Conservation (phyloP, 2,329 filamentous ascomycete species). For the Hypomyces perniciosus region DNA sequence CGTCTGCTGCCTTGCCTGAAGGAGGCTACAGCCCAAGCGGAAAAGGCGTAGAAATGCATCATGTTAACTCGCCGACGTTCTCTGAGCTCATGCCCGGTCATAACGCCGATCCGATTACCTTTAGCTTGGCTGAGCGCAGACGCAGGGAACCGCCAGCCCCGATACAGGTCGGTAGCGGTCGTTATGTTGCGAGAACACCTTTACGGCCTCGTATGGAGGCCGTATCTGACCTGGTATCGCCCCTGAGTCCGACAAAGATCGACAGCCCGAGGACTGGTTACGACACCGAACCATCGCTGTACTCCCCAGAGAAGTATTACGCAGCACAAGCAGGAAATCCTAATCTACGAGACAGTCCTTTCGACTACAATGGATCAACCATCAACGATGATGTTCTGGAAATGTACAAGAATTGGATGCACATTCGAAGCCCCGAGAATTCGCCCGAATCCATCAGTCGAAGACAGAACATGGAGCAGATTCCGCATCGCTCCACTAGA, state of each 20-base stretch:
- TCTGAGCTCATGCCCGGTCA: conserved; percentile 27
- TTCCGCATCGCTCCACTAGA: conserved; percentile 25
- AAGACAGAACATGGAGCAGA: conserved; percentile 15
- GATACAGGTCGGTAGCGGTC: conserved; percentile 19
- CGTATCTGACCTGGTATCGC: conserved; percentile 21
- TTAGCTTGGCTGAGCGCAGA: conserved; percentile 26
- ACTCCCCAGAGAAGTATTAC: conserved; percentile 18
- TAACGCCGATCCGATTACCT: conserved; percentile 14
- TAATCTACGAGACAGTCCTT: background rate
- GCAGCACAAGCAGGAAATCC: conserved; percentile 12
- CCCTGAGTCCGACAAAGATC: conserved; percentile 20
- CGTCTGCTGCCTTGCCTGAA: background rate
- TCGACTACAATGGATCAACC: background rate
- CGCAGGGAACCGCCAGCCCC: conserved; percentile 22
- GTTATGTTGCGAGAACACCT: conserved; percentile 5
- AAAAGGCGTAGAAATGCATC: conserved; percentile 9
- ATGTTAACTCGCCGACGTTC: conserved; percentile 22
- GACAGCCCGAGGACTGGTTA: background rate
- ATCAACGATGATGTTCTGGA: conserved; percentile 15
- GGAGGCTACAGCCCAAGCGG: conserved; percentile 5
- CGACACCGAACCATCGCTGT: conserved; percentile 13
- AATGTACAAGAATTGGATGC: conserved; percentile 22
- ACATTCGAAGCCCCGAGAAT: conserved; percentile 17
- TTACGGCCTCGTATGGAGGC: conserved; percentile 17
- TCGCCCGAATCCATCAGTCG: conserved; percentile 14